These are phyloP conservation scores for Globisporangium heterothallicum DNA, from an alignment of 352 stramenopile genomes.

Conservation along the genomic window DNA sequence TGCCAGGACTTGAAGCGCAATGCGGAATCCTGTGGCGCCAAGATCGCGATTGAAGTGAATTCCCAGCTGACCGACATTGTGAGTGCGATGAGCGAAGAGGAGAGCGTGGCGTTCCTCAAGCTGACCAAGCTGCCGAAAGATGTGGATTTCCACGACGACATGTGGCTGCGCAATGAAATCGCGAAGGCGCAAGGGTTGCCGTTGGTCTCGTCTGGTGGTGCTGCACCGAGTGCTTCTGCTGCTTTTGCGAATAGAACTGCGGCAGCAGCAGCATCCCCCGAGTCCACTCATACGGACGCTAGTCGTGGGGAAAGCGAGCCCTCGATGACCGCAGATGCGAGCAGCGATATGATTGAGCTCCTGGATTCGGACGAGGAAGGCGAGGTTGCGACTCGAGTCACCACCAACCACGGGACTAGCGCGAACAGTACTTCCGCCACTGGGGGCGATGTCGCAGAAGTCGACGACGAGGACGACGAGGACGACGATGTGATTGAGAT, in stretches of 20 bases:
- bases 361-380: conserved; percentile 49
- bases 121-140: conserved; percentile 57
- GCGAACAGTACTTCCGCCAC: too few species aligned
- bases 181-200: conserved; percentile 40
- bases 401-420: too few species aligned
- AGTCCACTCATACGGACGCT: conserved; percentile 20
- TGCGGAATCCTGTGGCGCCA: conserved; percentile 53
- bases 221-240: background rate
- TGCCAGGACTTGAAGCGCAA: conserved; percentile 64
- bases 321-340: conserved; percentile 17
- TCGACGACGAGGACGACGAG: conserved; percentile 6
- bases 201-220: conserved; percentile 6
- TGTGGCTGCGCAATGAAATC: conserved; percentile 70
- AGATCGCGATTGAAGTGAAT: conserved; percentile 73
- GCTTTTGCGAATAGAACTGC: background rate
- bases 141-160: conserved; percentile 64
- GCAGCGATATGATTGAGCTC: conserved; percentile 50
- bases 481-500: conserved; percentile 22
- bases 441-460: background rate
- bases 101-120: conserved; percentile 70
- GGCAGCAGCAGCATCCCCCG: conserved; percentile 2
- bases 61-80: conserved; percentile 76
- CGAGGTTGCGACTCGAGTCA: conserved; percentile 6
- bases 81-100: conserved; percentile 46
- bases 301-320: conserved; percentile 12